A percentile compares a stretch with the other conserved stretches of the same genome.
phyloP scores from a whole-genome alignment of 2,329 filamentous ascomycete species.

The Phyllosticta capitalensis region DNA sequence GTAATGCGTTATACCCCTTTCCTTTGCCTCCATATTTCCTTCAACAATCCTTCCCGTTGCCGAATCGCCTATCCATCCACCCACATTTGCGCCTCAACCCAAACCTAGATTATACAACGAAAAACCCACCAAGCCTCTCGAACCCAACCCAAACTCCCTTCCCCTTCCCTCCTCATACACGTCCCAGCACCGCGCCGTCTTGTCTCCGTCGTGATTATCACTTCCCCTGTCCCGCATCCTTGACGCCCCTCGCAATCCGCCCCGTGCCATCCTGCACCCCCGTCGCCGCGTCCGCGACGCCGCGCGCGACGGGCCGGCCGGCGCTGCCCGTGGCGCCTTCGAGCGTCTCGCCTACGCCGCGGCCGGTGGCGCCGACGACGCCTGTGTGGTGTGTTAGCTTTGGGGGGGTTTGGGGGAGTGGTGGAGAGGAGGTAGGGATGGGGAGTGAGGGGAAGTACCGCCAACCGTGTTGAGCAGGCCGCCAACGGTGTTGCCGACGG shows the following conservation, averaged over 20 bases:
- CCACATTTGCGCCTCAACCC: neutral
- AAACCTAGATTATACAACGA: neutral
- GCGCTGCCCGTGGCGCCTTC: conserved; percentile 37
- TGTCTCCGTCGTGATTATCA: no score
- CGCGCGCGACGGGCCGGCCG: conserved; percentile 33
- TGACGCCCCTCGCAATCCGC: conserved; percentile 35
- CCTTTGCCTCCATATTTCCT: neutral
- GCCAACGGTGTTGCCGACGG: conserved; percentile 43
- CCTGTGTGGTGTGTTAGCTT: conserved; percentile 32
- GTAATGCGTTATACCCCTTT: conserved; percentile 4
- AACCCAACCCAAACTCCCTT: neutral
- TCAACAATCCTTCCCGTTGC: neutral
- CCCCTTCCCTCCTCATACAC: neutral
- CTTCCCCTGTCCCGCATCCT: conserved; percentile 39
- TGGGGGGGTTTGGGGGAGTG: conserved; percentile 22
- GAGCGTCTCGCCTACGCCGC: conserved; percentile 36
- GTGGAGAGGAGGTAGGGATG: neutral
- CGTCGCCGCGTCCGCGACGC: conserved; percentile 32
- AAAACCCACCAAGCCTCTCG: neutral
- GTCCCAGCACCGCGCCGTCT: no score
- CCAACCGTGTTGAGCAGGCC: conserved; percentile 11
- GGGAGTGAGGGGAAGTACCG: neutral
- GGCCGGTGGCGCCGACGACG: conserved; percentile 39
- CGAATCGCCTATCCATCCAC: neutral
- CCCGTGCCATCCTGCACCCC: conserved; percentile 37